A percentile compares a stretch with the other conserved stretches of the same genome.
Evolutionary conservation across 1,139 yeast genomes (phyloP).

Genomic region (Debaryomyces udenii): DNA sequence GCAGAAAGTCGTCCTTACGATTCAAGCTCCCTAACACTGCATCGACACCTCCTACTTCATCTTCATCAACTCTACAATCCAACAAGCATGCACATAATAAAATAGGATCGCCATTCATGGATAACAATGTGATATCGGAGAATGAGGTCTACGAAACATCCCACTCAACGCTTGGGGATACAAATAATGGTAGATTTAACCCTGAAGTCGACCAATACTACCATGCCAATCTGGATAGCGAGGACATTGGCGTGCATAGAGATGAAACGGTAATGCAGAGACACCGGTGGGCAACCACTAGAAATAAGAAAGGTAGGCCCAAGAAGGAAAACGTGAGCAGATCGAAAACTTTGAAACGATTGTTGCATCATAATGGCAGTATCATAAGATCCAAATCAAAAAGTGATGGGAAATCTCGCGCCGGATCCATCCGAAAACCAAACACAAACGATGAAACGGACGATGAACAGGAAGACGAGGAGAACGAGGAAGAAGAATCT

Average conservation of each 20-base stretch:
- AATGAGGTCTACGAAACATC: slow-evolving; percentile 27
- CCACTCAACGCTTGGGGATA: slow-evolving; percentile 21
- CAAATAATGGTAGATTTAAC: slow-evolving; percentile 11
- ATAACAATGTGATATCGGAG: slow-evolving; percentile 24
- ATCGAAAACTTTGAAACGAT: slow-evolving; percentile 46
- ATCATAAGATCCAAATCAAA: slow-evolving; percentile 11
- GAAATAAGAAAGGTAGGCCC: slow-evolving; percentile 76
- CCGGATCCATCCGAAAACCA: slow-evolving; percentile 26
- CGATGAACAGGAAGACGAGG: slow-evolving; percentile 24
- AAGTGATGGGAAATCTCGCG: slow-evolving; percentile 9
- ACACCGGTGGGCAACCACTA: slow-evolving; percentile 89
- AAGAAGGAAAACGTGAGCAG: slow-evolving; percentile 46
- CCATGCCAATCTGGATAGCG: slow-evolving; percentile 15
- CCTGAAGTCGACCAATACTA: slow-evolving; percentile 14
- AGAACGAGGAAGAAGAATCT: slow-evolving; percentile 23
- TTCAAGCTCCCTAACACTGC: slow-evolving; percentile 23
- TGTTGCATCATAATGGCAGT: slow-evolving; percentile 22
- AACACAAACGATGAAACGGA: slow-evolving; percentile 34
- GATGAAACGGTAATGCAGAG: slow-evolving; percentile 56
- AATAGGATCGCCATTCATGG: slow-evolving; percentile 27
- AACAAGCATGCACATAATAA: slow-evolving; percentile 8
- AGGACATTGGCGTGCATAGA: slow-evolving; percentile 12
- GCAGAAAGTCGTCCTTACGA: slow-evolving; percentile 27
- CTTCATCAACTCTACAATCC: slow-evolving; percentile 7
- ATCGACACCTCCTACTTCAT: slow-evolving; percentile 13